A percentile compares a stretch with the other conserved stretches of the same genome.
Conservation (phyloP, 257 asterid genomes). For the Solanum infundibuliforme region DNA sequence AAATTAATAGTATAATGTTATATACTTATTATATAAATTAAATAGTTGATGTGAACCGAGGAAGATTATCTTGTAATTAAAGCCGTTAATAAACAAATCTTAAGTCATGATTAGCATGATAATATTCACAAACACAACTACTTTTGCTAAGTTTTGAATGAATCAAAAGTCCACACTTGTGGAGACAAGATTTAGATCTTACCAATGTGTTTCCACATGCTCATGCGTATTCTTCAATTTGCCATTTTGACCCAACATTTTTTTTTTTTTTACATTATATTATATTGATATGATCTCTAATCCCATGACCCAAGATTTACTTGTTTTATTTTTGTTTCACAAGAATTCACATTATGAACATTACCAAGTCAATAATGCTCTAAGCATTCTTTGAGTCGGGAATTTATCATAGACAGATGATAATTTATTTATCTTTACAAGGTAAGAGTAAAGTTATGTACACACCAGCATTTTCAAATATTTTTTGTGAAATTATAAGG, state of each 20-base stretch:
- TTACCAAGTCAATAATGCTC: neutral
- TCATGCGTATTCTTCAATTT: neutral
- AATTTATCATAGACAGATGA: neutral
- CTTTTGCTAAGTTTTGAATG: neutral
- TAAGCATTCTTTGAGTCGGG: neutral
- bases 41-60: neutral
- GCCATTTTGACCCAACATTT: neutral
- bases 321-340: neutral
- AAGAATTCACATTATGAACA: neutral
- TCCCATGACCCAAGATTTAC: neutral
- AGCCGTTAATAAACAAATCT: neutral
- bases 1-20: neutral
- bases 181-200: slow-evolving; percentile 25
- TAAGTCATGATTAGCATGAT: neutral
- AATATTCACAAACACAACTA: neutral
- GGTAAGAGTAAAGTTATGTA: neutral
- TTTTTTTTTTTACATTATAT: neutral
- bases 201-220: slow-evolving; percentile 37
- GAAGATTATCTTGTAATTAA: neutral
- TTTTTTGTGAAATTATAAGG: neutral
- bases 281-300: neutral
- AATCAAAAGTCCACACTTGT: slow-evolving; percentile 8
- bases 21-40: neutral
- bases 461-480: too few species aligned
- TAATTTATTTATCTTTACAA: neutral